A percentile compares a stretch with the other conserved stretches of the same genome.
Conservation (phyloP, 257 asterid species). For the Fraxinus anomala region DNA sequence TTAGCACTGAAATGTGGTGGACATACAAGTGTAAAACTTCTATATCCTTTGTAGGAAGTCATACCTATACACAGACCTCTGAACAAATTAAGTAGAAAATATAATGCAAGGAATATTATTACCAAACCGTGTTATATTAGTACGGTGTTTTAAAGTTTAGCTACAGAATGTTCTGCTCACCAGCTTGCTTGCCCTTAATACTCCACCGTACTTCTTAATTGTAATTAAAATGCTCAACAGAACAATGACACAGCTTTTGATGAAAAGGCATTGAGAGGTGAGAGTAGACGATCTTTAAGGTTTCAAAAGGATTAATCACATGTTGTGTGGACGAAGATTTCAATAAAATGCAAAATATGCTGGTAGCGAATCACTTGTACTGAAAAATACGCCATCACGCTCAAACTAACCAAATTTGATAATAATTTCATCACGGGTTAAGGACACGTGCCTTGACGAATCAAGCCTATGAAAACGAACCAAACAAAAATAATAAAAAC, state of each 20-base stretch:
- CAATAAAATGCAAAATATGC: not conserved
- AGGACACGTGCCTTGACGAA: not conserved
- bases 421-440: not conserved
- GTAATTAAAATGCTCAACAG: not conserved
- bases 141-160: not conserved
- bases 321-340: not conserved
- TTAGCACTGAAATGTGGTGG: conserved; percentile 10
- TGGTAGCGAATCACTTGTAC: too few relatives aligned
- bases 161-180: not conserved
- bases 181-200: not conserved
- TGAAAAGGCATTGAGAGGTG: not conserved
- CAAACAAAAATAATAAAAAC: not conserved
- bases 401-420: not conserved
- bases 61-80: not conserved
- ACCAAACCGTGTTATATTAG: not conserved
- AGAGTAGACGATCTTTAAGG: not conserved
- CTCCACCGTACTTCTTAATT: not conserved
- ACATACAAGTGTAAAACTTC: not conserved
- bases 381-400: not conserved
- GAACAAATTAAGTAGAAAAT: not conserved
- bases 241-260: not conserved
- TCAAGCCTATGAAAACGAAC: not conserved
- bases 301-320: not conserved
- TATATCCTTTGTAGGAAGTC: conserved; percentile 11
- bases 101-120: not conserved